A percentile compares a stretch with the other conserved stretches of the same genome.
Conservation (phyloP, 257 asterid genomes). For the Nicotiana paniculata region DNA sequence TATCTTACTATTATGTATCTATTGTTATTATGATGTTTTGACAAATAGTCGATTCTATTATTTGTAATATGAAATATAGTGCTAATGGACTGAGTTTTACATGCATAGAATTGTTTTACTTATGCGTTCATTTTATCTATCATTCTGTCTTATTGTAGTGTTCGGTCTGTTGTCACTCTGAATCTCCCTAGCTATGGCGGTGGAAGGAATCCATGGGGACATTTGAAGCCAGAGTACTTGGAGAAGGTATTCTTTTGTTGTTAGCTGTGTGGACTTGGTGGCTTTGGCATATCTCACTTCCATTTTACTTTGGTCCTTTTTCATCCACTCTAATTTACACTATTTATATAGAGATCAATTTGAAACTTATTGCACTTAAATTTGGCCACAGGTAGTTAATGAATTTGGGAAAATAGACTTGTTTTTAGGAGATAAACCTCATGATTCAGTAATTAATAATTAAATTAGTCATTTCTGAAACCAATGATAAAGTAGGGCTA, state of each 20-base stretch:
- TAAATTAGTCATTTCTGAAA: background rate
- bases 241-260: conserved; percentile 49
- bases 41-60: background rate
- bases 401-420: too few relatives aligned
- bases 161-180: conserved; percentile 85
- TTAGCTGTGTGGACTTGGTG: background rate
- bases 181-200: conserved; percentile 95
- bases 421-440: too few relatives aligned
- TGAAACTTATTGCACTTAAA: background rate
- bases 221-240: conserved; percentile 67
- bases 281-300: background rate
- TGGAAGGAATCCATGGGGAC: conserved; percentile 98
- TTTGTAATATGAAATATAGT: background rate
- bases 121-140: background rate
- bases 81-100: background rate
- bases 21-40: background rate
- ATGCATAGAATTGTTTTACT: background rate
- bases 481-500: background rate
- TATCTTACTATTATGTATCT: background rate
- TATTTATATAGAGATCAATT: background rate
- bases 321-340: background rate
- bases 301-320: background rate
- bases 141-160: conserved; percentile 39
- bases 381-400: background rate
- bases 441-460: background rate